Base-by-base conservation (phyloP, 148 eudicot genomes). In the Gaultheria prostrata region DNA sequence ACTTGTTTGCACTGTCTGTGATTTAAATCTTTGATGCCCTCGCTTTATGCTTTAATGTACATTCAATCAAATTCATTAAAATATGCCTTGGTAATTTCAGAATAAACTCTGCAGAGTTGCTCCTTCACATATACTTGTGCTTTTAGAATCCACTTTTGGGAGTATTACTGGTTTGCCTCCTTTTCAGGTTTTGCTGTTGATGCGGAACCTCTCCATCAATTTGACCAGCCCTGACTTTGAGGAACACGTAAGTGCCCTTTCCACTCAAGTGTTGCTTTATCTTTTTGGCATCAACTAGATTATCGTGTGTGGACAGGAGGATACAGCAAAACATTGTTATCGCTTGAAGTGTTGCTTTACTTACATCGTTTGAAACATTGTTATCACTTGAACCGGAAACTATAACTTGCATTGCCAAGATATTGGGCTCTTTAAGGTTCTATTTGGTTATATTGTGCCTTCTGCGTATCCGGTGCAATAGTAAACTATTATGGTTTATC, bases 171-270 rank as follows among this genome's bases (percentile, higher is more conserved):
- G 43, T 84, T 78, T 26, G 17, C 21, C 65, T 51, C 57, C 33
- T 79, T 35, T 86, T 61, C 93, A 97, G 99, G 97, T 90, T 77
- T 85, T 94, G 82, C 83, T 96, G 86, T 83, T 96, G 87, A 94
- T 96, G 98, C 91, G 98, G 84, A 94, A 93, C 86, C 96, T 97
- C 77, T 91, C 98, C 69, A 91, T 94, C 90, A 97, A 97, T 89
- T 86, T 97, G 92, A 85, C 92, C 32, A 95, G 98, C 86, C 98
- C 97, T 53, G 94, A 92, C 85, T 97, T 97, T 85, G 98, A 94
- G 90, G 94, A 93, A 84, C 93, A 97, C 90, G 99, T 94, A 97
- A 93, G 99, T 90, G 63, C 63, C 39, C 63, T 77, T 77, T 15
- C 78, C 83, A 32, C 65, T 71, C 48, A 11, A 28, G 57, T 17